Evolutionary conservation across 1,284 basidiomycete genomes (phyloP), one percentile per base, ranked within the genome.

Genomic region (Meira miltonrushii): DNA sequence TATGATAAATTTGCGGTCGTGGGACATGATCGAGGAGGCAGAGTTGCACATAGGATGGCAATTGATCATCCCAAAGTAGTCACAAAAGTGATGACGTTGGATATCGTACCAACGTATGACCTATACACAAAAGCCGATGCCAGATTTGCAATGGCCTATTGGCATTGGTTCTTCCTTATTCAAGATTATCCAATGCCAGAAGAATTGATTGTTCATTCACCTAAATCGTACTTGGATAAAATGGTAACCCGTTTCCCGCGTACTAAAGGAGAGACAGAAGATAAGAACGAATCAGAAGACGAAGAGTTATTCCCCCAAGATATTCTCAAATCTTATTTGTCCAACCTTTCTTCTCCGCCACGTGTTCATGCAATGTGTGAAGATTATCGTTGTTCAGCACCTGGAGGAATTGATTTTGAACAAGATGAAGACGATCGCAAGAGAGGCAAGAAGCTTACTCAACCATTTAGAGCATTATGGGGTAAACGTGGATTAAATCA

Each of bases 91-190:
- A 75, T 80, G 53, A 21, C 80, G 33, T 60, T 81, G 48, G 80
- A 71, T 39, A 69, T 69, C 52, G 69, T 62, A 1, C 69, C 69
- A 11, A 71, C 69, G 1, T 60, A 79, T 11, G 75, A 70, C 54
- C 79, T 80, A 75, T 80, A 80, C 58, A 69, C 75, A 28, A 55
- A 66, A 25, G 78, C 78, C 1, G 63, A 78, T 57, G 62, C 65
- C 54, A 52, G 37, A 4, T 80, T 80, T 62, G 79, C 76, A 25
- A 69, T 64, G 57, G 15, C 28, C 13, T 65, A 62, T 57, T 70
- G 65, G 65, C 69, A 79, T 66, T 81, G 80, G 80, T 81, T 80
- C 70, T 79, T 79, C 75, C 68, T 79, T 25, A 74, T 77, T 43
- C 79, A 79, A 57, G 69, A 74, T 2, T 47, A 64, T 6, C 76